These are phyloP conservation scores for Protomyces macrosporus DNA, from an alignment of 1,139 yeast species.

Conservation along the genomic window DNA sequence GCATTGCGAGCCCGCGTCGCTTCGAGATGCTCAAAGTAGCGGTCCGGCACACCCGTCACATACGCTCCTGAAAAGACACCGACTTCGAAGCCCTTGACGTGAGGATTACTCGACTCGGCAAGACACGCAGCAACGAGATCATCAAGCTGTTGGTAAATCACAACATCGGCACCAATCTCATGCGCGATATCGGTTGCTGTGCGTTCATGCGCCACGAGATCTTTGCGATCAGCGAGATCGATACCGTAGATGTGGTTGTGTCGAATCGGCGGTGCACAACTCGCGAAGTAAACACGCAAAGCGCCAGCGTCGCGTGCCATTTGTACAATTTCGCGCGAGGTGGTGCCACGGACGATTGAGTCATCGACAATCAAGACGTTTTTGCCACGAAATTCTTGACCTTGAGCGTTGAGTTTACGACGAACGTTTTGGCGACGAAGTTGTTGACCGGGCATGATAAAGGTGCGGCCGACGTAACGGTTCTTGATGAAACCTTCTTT, in stretches of 20 bases:
- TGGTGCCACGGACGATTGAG: slow-evolving; percentile 95
- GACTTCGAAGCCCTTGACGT: slow-evolving; percentile 67
- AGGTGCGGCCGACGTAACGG: slow-evolving; percentile 94
- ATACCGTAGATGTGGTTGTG: slow-evolving; percentile 94
- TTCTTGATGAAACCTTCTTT: slow-evolving; percentile 97
- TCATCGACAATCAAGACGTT: slow-evolving; percentile 93
- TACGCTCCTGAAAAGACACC: slow-evolving; percentile 97
- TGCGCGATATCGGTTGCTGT: slow-evolving; percentile 66
- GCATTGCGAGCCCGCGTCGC: slow-evolving; percentile 19
- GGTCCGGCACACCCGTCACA: slow-evolving; percentile 84
- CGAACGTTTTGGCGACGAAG: slow-evolving; percentile 82
- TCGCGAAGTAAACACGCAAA: slow-evolving; percentile 82
- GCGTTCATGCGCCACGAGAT: slow-evolving; percentile 80
- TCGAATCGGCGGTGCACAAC: slow-evolving; percentile 96
- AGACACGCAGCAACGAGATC: slow-evolving; percentile 77
- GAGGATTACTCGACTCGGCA: slow-evolving; percentile 43
- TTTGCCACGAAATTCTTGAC: slow-evolving; percentile 76
- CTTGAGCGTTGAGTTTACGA: slow-evolving; percentile 93
- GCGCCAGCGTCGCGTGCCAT: slow-evolving; percentile 99
- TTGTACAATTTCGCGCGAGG: slow-evolving; percentile 88
- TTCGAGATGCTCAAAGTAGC: slow-evolving; percentile 76
- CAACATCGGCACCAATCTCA: slow-evolving; percentile 86
- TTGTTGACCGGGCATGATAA: slow-evolving; percentile 96
- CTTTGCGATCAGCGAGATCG: slow-evolving; percentile 91
- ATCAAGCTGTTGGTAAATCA: slow-evolving; percentile 76